Conservation (phyloP, 2,329 filamentous ascomycete species). For the Fusarium sp. region DNA sequence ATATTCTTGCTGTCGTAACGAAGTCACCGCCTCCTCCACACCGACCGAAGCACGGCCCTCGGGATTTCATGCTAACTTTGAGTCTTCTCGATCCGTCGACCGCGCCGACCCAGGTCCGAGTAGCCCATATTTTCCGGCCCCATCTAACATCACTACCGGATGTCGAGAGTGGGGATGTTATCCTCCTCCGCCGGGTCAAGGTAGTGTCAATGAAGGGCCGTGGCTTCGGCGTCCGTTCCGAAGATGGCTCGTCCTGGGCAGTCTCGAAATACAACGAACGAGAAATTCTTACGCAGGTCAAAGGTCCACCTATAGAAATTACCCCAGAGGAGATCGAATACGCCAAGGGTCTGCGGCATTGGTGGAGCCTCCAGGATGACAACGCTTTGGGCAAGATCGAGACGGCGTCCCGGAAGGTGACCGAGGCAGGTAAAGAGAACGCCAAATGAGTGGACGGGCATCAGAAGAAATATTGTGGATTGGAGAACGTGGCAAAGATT, state of each 20-base stretch:
- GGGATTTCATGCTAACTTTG: constrained; percentile 68
- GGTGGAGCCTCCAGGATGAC: constrained; percentile 59
- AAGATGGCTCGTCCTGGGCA: constrained; percentile 67
- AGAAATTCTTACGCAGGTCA: constrained; percentile 59
- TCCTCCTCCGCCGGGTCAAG: constrained; percentile 65
- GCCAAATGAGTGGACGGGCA: constrained; percentile 31
- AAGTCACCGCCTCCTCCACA: constrained; percentile 58
- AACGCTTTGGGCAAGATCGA: constrained; percentile 57
- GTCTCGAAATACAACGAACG: constrained; percentile 61
- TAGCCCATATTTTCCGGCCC: constrained; percentile 66
- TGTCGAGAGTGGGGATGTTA: constrained; percentile 63
- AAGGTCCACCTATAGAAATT: constrained; percentile 67
- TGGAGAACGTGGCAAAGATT: constrained; percentile 17
- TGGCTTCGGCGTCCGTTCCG: constrained; percentile 64
- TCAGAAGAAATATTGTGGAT: neutral
- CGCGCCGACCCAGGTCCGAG: constrained; percentile 57
- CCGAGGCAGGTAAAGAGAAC: constrained; percentile 42
- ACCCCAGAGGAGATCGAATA: constrained; percentile 58
- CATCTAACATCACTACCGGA: constrained; percentile 65
- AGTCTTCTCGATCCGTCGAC: constrained; percentile 64
- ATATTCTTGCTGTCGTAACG: constrained; percentile 64
- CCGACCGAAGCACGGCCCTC: constrained; percentile 64
- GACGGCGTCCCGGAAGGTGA: constrained; percentile 52
- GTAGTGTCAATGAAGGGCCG: constrained; percentile 62
- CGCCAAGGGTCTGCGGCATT: constrained; percentile 57